phyloP scores from a whole-genome alignment of 371 early-diverging fungal genomes.

The Zychaea mexicana region DNA sequence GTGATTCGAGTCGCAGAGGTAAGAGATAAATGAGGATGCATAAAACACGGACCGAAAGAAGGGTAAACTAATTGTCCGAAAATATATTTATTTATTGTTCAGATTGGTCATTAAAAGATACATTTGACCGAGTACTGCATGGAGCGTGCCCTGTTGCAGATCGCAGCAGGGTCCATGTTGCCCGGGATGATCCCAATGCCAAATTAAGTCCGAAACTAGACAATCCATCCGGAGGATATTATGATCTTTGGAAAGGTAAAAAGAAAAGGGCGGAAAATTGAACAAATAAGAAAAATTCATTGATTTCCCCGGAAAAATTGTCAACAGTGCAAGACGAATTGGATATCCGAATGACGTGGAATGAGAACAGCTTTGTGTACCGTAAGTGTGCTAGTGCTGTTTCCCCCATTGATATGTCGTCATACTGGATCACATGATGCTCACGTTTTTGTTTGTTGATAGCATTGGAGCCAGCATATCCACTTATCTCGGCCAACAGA shows the following conservation, averaged over 20 bases:
- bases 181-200: slow-evolving; percentile 22
- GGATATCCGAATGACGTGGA: slow-evolving; percentile 50
- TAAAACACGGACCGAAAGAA: neutral
- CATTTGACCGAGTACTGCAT: slow-evolving; percentile 64
- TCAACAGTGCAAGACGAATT: slow-evolving; percentile 8
- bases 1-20: slow-evolving; percentile 60
- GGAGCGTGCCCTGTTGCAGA: slow-evolving; percentile 69
- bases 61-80: too few relatives aligned
- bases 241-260: neutral
- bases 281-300: neutral
- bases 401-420: neutral
- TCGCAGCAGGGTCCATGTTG: slow-evolving; percentile 53
- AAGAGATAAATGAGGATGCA: neutral
- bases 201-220: slow-evolving; percentile 6
- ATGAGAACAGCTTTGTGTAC: slow-evolving; percentile 38
- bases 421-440: neutral
- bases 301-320: neutral
- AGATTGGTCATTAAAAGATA: slow-evolving; percentile 74
- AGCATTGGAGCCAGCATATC: slow-evolving; percentile 38
- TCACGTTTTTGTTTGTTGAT: neutral
- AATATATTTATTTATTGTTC: neutral
- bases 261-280: neutral
- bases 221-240: neutral
- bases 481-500: slow-evolving; percentile 70
- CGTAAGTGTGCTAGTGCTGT: too few relatives aligned